Evolutionary conservation across 2,329 filamentous ascomycete genomes (phyloP).

Genomic region (Diaporthe sp.): DNA sequence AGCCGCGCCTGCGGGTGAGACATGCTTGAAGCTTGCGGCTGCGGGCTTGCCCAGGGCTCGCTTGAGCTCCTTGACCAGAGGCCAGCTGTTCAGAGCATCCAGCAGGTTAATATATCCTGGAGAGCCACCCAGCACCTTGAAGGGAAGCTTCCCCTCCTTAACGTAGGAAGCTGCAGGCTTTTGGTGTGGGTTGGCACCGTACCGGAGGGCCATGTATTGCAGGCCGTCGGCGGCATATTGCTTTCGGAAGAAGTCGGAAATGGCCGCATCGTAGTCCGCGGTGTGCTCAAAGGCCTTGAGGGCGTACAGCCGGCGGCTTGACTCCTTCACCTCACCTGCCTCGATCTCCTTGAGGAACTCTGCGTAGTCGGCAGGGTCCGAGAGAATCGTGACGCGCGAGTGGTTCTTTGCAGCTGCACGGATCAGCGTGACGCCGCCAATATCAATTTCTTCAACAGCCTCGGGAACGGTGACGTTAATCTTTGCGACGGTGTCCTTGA

Average conservation of each 20-base stretch:
- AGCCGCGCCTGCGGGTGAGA: conserved; percentile 95
- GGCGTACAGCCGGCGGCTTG: conserved; percentile 88
- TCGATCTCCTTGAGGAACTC: conserved; percentile 94
- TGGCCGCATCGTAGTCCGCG: conserved; percentile 94
- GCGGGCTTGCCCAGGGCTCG: conserved; percentile 88
- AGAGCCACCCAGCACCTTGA: conserved; percentile 90
- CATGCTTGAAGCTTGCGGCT: conserved; percentile 98
- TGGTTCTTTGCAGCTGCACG: conserved; percentile 99
- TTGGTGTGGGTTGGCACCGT: conserved; percentile 98
- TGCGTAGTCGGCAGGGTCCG: conserved; percentile 92
- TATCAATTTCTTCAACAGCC: conserved; percentile 98
- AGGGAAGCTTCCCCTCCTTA: conserved; percentile 82
- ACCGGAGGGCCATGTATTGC: conserved; percentile 88
- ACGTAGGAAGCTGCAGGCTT: conserved; percentile 93
- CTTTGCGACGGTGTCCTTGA: conserved; percentile 98
- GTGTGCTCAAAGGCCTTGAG: conserved; percentile 99
- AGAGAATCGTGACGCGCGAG: conserved; percentile 93
- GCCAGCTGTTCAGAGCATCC: conserved; percentile 97
- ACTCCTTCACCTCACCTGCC: conserved; percentile 86
- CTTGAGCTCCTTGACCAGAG: conserved; percentile 95
- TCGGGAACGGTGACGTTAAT: conserved; percentile 97
- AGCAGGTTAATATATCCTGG: conserved; percentile 98
- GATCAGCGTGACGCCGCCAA: conserved; percentile 96
- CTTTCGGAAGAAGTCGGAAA: conserved; percentile 97
- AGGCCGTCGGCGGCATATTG: conserved; percentile 89